Conservation (phyloP, 345 rosid species). For the Linum usitatissimum region DNA sequence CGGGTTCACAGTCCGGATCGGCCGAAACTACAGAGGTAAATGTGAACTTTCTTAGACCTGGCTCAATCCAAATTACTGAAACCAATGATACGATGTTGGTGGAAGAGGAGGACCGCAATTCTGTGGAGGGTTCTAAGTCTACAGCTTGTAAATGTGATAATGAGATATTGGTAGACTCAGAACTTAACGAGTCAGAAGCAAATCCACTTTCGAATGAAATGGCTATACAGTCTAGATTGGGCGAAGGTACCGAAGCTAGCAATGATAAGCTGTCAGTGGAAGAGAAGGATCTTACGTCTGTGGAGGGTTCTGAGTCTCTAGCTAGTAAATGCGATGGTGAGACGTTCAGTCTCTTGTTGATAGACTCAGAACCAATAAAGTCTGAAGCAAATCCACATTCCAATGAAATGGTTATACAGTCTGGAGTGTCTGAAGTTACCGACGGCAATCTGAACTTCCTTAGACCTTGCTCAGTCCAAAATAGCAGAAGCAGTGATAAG, state of each 20-base stretch:
- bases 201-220: too few species aligned
- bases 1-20: constrained; percentile 14
- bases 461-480: too few species aligned
- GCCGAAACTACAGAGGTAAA: constrained; percentile 15
- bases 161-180: constrained; percentile 12
- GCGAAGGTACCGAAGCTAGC: too few species aligned
- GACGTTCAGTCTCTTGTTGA: background rate
- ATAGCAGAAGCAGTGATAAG: too few species aligned
- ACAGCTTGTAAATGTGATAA: constrained; percentile 18
- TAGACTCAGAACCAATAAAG: constrained; percentile 15
- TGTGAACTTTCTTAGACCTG: constrained; percentile 13
- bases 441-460: too few species aligned
- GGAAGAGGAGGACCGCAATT: constrained; percentile 22
- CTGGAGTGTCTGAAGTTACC: too few species aligned
- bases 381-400: constrained; percentile 16
- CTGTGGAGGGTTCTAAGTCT: constrained; percentile 22
- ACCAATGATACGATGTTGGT: constrained; percentile 12
- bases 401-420: too few species aligned
- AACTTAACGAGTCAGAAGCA: constrained; percentile 25
- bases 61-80: constrained; percentile 11
- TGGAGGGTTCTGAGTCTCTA: too few species aligned
- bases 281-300: too few species aligned
- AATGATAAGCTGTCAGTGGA: too few species aligned
- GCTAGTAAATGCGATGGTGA: too few species aligned
- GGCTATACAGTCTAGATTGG: too few species aligned